phyloP scores from a whole-genome alignment of 768 basidiomycete genomes.

The Paxillus ammoniavirescens region DNA sequence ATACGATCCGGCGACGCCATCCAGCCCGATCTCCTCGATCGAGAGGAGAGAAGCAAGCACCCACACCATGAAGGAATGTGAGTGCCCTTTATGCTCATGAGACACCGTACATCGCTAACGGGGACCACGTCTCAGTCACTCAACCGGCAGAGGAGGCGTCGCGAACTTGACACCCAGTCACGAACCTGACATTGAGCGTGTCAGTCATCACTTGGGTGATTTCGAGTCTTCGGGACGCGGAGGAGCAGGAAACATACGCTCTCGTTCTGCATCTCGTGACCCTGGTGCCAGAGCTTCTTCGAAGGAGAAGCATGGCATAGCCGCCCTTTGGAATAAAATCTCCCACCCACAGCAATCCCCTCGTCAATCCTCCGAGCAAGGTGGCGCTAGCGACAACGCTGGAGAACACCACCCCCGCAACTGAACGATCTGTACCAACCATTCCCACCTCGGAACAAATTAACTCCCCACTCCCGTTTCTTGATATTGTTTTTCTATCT shows the following conservation, averaged over 20 bases:
- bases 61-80: constrained; percentile 39
- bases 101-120: background rate
- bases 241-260: constrained; percentile 59
- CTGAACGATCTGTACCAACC: too few relatives aligned
- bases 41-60: constrained; percentile 33
- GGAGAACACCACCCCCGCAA: background rate
- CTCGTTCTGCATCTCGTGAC: constrained; percentile 35
- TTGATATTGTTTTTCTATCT: too few relatives aligned
- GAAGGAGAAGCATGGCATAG: constrained; percentile 31
- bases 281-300: constrained; percentile 21
- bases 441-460: too few relatives aligned
- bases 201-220: constrained; percentile 21
- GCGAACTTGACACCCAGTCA: constrained; percentile 52
- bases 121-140: constrained; percentile 46
- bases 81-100: constrained; percentile 17
- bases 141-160: constrained; percentile 66
- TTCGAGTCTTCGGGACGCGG: constrained; percentile 54
- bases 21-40: constrained; percentile 27
- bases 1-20: constrained; percentile 34
- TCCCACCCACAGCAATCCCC: constrained; percentile 17
- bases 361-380: background rate
- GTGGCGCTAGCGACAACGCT: background rate
- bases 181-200: constrained; percentile 39
- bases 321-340: constrained; percentile 30
- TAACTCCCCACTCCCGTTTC: too few relatives aligned